Percentiles rank a stretch among this genome's conserved stretches.
Evolutionary conservation across 2,329 filamentous ascomycete species (phyloP).

Genomic region (Nothophoma quercina): DNA sequence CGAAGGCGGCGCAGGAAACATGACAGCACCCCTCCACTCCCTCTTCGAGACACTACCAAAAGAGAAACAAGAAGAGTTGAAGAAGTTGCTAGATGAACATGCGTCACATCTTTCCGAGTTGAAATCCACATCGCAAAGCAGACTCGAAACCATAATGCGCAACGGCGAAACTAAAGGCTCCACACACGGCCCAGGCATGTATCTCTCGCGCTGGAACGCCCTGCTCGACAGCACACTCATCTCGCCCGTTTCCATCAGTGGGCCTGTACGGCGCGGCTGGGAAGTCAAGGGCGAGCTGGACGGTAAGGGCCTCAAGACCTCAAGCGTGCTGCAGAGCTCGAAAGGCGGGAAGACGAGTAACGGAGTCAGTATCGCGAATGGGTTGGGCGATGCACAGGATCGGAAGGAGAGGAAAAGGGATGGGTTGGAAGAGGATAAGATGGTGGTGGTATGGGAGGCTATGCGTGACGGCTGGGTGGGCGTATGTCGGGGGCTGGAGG

Average conservation of each 20-base stretch:
- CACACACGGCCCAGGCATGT: conserved; percentile 73
- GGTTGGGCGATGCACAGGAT: conserved; percentile 34
- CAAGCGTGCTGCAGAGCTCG: conserved; percentile 17
- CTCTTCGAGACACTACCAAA: conserved; percentile 58
- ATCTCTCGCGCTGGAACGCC: conserved; percentile 74
- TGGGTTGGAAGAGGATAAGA: conserved; percentile 40
- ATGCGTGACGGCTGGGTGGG: conserved; percentile 45
- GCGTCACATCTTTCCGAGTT: conserved; percentile 66
- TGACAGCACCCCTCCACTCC: conserved; percentile 52
- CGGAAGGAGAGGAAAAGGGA: conserved; percentile 42
- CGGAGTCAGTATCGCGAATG: conserved; percentile 23
- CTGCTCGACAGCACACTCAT: conserved; percentile 74
- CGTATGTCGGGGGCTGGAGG: conserved; percentile 42
- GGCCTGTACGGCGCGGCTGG: conserved; percentile 59
- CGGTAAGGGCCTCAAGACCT: conserved; percentile 42
- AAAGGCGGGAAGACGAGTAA: conserved; percentile 22
- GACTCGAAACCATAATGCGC: conserved; percentile 65
- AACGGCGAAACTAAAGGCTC: conserved; percentile 34
- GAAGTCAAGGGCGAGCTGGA: conserved; percentile 49
- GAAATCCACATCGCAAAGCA: conserved; percentile 59
- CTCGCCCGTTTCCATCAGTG: conserved; percentile 64
- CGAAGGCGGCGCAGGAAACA: conserved; percentile 51
- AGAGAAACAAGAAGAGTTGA: conserved; percentile 56
- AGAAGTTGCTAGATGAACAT: conserved; percentile 66
- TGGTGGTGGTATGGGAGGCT: conserved; percentile 38